Evolutionary conservation across 108 stramenopile genomes (phyloP).

Genomic region (Cyclotella sp.): DNA sequence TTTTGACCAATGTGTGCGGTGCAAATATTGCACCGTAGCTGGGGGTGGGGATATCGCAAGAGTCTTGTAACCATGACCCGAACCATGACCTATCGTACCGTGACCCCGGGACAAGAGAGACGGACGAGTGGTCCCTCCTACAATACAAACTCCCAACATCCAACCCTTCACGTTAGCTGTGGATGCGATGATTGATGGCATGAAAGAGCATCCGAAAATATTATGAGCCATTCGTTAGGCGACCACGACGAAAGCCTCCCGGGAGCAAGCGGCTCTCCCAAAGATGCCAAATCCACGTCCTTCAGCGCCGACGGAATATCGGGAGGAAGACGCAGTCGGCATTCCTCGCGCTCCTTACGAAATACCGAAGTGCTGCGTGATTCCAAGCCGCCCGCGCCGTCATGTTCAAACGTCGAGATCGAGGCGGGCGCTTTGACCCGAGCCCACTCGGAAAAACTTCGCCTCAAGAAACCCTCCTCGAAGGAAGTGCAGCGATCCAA

Average conservation of each 20-base stretch:
- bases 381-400: background rate
- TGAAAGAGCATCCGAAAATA: too few species aligned
- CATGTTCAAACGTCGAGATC: background rate
- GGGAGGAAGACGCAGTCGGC: background rate
- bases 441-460: background rate
- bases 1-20: too few species aligned
- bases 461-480: background rate
- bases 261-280: background rate
- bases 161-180: too few species aligned
- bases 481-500: background rate
- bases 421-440: background rate
- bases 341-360: background rate
- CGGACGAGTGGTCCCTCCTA: too few species aligned
- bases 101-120: too few species aligned
- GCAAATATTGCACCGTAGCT: too few species aligned
- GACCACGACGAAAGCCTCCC: background rate
- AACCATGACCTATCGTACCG: too few species aligned
- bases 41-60: too few species aligned
- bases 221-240: background rate
- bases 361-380: background rate
- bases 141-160: too few species aligned
- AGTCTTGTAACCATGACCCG: too few species aligned
- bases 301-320: background rate
- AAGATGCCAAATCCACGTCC: background rate
- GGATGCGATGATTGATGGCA: too few species aligned